Percentiles rank a stretch among this genome's conserved stretches.
These are phyloP conservation scores for Articulospora tetracladia DNA, from an alignment of 495 filamentous ascomycete genomes.

Conservation along the genomic window DNA sequence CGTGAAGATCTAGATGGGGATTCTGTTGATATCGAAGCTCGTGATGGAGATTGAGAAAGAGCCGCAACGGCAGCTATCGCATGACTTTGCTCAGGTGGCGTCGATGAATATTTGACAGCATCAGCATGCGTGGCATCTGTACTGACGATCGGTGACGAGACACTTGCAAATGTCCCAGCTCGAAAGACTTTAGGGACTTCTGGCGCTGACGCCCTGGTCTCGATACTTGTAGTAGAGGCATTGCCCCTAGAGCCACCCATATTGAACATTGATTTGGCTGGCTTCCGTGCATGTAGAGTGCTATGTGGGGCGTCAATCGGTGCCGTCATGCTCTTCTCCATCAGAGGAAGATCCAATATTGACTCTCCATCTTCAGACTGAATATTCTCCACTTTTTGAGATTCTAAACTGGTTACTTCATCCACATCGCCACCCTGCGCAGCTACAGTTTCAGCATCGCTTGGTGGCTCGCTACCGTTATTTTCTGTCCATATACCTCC, in stretches of 20 bases:
- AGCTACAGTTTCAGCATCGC: slow-evolving; percentile 39
- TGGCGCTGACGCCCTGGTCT: slow-evolving; percentile 27
- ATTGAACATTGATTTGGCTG: slow-evolving; percentile 18
- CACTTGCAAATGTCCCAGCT: slow-evolving; percentile 60
- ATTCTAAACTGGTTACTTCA: slow-evolving; percentile 28
- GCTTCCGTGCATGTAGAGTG: slow-evolving; percentile 23
- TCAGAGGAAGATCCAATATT: slow-evolving; percentile 37
- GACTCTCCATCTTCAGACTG: slow-evolving; percentile 30
- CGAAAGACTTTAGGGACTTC: slow-evolving; percentile 53
- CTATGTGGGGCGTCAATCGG: slow-evolving; percentile 20
- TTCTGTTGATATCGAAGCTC: slow-evolving; percentile 44
- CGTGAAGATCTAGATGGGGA: slow-evolving; percentile 43
- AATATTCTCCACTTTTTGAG: slow-evolving; percentile 24
- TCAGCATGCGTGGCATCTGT: slow-evolving; percentile 61
- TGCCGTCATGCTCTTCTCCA: slow-evolving; percentile 61
- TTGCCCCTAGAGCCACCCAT: slow-evolving; percentile 16
- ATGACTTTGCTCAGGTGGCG: slow-evolving; percentile 46
- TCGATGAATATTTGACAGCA: slow-evolving; percentile 36
- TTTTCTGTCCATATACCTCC: slow-evolving; percentile 86
- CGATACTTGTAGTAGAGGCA: slow-evolving; percentile 37
- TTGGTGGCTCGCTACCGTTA: slow-evolving; percentile 31
- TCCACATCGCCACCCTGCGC: slow-evolving; percentile 57
- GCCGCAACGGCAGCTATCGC: slow-evolving; percentile 66
- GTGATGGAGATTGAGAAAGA: slow-evolving; percentile 55
- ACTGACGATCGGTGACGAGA: slow-evolving; percentile 59